Conservation (phyloP, 1,284 basidiomycete species). For the Apiotrichum mycotoxinovorans region DNA sequence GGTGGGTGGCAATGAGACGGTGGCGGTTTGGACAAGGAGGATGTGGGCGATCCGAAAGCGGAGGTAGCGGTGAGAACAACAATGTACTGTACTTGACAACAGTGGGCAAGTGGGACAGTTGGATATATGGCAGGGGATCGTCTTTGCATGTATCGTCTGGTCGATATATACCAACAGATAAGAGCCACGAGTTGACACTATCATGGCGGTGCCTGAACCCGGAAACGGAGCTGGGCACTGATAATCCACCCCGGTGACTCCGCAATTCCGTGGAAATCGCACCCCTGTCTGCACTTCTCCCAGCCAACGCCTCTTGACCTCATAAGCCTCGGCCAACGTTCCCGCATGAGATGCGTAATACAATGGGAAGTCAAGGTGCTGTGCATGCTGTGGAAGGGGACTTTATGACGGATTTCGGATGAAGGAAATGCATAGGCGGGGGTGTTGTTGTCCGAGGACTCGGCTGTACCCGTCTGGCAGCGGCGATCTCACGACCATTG, state of each 20-base stretch:
- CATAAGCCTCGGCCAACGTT: background rate
- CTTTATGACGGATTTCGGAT: too few relatives aligned
- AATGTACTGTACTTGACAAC: too few relatives aligned
- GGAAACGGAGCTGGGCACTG: background rate
- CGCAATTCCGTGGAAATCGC: background rate
- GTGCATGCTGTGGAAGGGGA: too few relatives aligned
- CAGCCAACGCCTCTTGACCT: background rate
- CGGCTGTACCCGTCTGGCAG: too few relatives aligned
- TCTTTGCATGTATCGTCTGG: too few relatives aligned
- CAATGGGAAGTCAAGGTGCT: too few relatives aligned
- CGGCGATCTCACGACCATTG: too few relatives aligned
- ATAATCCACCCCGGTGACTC: background rate
- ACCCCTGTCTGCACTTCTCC: background rate
- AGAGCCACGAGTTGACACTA: background rate
- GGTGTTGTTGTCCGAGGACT: too few relatives aligned
- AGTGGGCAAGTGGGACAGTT: background rate
- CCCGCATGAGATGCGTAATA: background rate
- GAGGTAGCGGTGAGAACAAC: too few relatives aligned
- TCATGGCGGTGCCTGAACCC: background rate
- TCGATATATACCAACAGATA: background rate
- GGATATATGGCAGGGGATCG: too few relatives aligned
- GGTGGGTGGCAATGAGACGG: background rate
- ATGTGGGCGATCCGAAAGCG: background rate
- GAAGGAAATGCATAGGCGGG: too few relatives aligned
- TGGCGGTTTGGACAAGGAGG: background rate